Conservation (phyloP, 2,329 filamentous ascomycete genomes). For the Bipolaris oryzae region DNA sequence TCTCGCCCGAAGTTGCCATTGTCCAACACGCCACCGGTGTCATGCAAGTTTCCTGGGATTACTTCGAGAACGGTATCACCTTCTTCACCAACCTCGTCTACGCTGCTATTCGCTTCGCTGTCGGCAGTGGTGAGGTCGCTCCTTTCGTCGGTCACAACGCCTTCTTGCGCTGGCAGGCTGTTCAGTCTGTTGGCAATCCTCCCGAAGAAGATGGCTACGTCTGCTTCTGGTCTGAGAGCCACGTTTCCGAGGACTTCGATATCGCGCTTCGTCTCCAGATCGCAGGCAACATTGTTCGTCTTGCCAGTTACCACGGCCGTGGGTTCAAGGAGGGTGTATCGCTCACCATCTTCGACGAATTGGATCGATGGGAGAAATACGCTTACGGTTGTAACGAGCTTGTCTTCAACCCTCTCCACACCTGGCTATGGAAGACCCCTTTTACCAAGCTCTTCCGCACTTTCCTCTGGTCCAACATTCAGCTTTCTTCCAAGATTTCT, state of each 20-base stretch:
- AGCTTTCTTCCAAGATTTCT: slow-evolving; percentile 69
- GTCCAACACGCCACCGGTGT: slow-evolving; percentile 72
- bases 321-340: slow-evolving; percentile 76
- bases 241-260: slow-evolving; percentile 78
- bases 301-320: slow-evolving; percentile 70
- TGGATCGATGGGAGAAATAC: slow-evolving; percentile 72
- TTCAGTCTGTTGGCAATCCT: slow-evolving; percentile 59
- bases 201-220: slow-evolving; percentile 61
- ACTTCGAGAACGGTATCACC: slow-evolving; percentile 76
- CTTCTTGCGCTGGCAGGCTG: slow-evolving; percentile 70
- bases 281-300: slow-evolving; percentile 68
- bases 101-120: slow-evolving; percentile 70
- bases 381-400: slow-evolving; percentile 73
- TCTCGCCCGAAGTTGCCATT: slow-evolving; percentile 76
- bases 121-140: slow-evolving; percentile 71
- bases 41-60: slow-evolving; percentile 73
- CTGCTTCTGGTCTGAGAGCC: slow-evolving; percentile 75
- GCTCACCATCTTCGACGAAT: slow-evolving; percentile 73
- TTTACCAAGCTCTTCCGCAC: slow-evolving; percentile 68
- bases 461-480: slow-evolving; percentile 66
- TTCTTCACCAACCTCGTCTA: slow-evolving; percentile 81
- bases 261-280: slow-evolving; percentile 73
- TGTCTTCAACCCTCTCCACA: slow-evolving; percentile 69
- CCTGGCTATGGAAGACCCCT: slow-evolving; percentile 66
- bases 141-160: slow-evolving; percentile 80